Base-by-base conservation (phyloP, 148 eudicot genomes). In the Chenopodium berlandieri region DNA sequence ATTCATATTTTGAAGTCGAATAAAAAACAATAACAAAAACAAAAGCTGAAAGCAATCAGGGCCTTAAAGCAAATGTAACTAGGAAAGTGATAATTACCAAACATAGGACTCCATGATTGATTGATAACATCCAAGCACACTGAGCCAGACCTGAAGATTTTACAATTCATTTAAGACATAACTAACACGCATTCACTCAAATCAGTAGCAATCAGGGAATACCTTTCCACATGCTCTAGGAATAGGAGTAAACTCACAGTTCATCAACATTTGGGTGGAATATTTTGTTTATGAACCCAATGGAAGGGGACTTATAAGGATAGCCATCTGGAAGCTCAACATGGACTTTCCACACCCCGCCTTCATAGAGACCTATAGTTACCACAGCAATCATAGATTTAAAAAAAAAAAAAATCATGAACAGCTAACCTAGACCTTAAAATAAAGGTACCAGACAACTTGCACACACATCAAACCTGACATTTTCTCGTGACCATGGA, bases 71-170 rank as follows among this genome's bases (percentile, higher is more conserved):
- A 46, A 66, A 56, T 14, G 47, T 20, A 68, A 58, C 46, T 4
- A 44, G 25, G 32, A 60, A 11, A 73, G 79, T 17, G 69, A 22
- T 74, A 37, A 82, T 87, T 91, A 91, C 97, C 97, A 81, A 91
- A 93, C 97, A 93, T 93, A 63, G 97, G 97, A 86, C 97, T 93
- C 97, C 97, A 93, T 12, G 97, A 88, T 79, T 93, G 97, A 80
- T 93, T 93, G 48, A 93, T 93, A n/a, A 93, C 97, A 81, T 93
- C 97, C 92, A 93, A 93, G 87, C 97, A 93, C 31, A 93, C 93
- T 13, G 97, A 91, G 71, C 97, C 97, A 64, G 97, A 93, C 91
- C 97, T 93, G 93, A 79, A 75, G 12, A 84, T 44, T 75, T 50
- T 11, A 78, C 73, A 30, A 30, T 71, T 78, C 52, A 79, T 32